These are phyloP conservation scores for Medicago arabica DNA, from an alignment of 306 rosid species.

Conservation along the genomic window DNA sequence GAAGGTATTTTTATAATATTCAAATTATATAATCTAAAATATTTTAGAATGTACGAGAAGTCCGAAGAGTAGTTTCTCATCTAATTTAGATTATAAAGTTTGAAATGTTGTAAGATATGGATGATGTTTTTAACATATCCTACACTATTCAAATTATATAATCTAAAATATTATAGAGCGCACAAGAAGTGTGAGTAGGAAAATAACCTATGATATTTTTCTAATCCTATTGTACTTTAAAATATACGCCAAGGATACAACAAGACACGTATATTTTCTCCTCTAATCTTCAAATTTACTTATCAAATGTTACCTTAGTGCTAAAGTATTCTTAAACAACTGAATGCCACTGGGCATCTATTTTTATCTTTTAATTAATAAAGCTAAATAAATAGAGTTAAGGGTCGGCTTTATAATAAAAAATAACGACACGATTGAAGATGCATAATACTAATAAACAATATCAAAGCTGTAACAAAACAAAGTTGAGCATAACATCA, in stretches of 20 bases:
- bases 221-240: neutral
- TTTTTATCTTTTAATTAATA: neutral
- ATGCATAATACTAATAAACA: neutral
- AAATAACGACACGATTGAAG: neutral
- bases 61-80: too few species aligned
- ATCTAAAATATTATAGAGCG: too few species aligned
- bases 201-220: too few species aligned
- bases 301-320: neutral
- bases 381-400: neutral
- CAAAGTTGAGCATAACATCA: slow-evolving; percentile 19
- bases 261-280: neutral
- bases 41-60: too few species aligned
- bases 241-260: neutral
- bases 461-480: neutral
- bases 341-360: neutral
- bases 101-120: too few species aligned
- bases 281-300: neutral
- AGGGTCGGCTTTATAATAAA: neutral
- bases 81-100: too few species aligned
- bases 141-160: too few species aligned
- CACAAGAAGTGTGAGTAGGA: too few species aligned
- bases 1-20: too few species aligned
- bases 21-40: too few species aligned
- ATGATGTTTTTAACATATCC: too few species aligned
- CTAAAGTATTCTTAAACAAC: neutral